Evolutionary conservation across 257 asterid genomes (phyloP), one percentile per base, ranked within the genome.

Genomic region (Solanum appendiculatum): DNA sequence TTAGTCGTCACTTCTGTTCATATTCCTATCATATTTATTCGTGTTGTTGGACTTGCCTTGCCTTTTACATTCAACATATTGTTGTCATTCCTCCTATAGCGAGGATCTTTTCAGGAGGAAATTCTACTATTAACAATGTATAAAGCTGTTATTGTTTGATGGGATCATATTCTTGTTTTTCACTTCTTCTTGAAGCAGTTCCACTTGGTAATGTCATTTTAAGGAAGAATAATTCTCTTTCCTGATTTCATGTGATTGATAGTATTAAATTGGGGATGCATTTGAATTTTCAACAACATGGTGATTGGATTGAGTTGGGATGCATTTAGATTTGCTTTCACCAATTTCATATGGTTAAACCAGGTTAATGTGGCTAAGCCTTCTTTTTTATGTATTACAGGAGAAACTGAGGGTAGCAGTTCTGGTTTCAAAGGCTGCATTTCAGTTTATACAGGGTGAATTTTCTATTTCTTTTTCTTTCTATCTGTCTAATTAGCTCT

Each of bases 331-430:
- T 29, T 46, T 81, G 44, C 85, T 81, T 81, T 46, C 85, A 29
- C 44, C 68, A 9, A 29, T 81, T 48, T 48, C 44, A 48, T 29
- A 18, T 81, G 42, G 42, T 81, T 29, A 81, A 81, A 48, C 85
- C 68, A 10, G 85, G 27, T 80, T 46, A 80, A 46, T 9, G 39
- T 46, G 6, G 66, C 85, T 81, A 48, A 81, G 85, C 68, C 66
- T 29, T 80, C 29, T 48, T 31, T 78, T 80, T 29, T 48, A 18
- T 48, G 15, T 34, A 46, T 51, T 70, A 73, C 69, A 86, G 87
- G 87, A 86, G 87, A 72, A 86, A 72, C 83, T 86, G n/a, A 86
- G 87, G 39, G 34, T 86, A 46, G 87, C 87, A 46, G 83, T 86
- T 36, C 84, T 86, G 72, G 87, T 86, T 72, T 86, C 87, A 21